A percentile compares a stretch with the other conserved stretches of the same genome.
These are phyloP conservation scores for Zizania palustris DNA, from an alignment of 202 grass and related monocot genomes.

Conservation along the genomic window DNA sequence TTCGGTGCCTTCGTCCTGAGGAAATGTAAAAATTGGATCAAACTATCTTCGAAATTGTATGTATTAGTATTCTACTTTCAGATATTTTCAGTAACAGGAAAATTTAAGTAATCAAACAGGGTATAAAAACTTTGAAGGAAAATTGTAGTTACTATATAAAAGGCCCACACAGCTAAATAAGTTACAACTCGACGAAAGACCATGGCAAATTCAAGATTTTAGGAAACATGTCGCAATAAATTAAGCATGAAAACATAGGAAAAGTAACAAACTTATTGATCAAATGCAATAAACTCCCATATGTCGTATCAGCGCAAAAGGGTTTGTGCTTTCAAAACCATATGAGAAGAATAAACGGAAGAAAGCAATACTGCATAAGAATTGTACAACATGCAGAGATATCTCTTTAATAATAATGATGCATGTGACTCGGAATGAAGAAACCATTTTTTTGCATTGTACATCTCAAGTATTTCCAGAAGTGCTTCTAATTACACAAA, in stretches of 20 bases:
- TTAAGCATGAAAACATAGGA: background rate
- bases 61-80: background rate
- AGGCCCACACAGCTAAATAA: background rate
- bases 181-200: background rate
- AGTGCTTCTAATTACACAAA: background rate
- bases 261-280: background rate
- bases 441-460: no score
- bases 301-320: background rate
- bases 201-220: background rate
- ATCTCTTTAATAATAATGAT: no score
- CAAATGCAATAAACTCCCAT: background rate
- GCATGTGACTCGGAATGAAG: no score
- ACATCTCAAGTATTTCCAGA: no score
- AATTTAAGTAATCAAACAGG: background rate
- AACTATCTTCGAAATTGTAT: background rate
- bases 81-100: background rate
- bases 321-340: background rate
- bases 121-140: background rate
- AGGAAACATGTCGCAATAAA: background rate
- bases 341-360: background rate
- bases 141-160: no score
- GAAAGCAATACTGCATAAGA: background rate
- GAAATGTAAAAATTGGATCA: background rate
- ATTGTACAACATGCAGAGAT: background rate
- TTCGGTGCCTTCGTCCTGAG: conserved; percentile 83